These are phyloP conservation scores for Aureobasidium musti DNA, from an alignment of 2,329 filamentous ascomycete species.

Conservation along the genomic window DNA sequence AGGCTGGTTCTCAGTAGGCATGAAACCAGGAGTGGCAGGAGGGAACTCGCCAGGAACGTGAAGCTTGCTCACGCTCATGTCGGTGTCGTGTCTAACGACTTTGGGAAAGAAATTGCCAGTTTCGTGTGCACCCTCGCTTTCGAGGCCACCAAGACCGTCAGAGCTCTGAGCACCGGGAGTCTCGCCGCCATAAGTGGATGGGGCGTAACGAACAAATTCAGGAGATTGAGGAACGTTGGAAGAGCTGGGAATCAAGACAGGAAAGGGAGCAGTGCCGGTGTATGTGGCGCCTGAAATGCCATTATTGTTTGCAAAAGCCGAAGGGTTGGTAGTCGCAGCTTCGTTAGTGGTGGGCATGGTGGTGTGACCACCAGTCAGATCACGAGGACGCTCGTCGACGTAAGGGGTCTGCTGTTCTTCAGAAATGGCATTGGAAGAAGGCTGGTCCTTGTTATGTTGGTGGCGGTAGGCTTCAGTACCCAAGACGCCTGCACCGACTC, in stretches of 20 bases:
- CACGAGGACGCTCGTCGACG: conserved; percentile 12
- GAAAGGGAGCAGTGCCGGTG: conserved; percentile 15
- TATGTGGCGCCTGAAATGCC: conserved; percentile 21
- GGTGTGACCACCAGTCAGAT: conserved; percentile 10
- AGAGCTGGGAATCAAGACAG: conserved; percentile 11
- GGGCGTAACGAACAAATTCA: neutral
- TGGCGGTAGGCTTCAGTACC: conserved; percentile 35
- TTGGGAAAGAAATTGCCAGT: conserved; percentile 54
- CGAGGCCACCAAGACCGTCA: conserved; percentile 37
- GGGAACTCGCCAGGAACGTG: conserved; percentile 67
- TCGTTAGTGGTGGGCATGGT: conserved; percentile 1
- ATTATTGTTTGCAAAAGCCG: conserved; percentile 1
- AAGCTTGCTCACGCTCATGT: conserved; percentile 61
- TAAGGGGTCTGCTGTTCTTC: neutral
- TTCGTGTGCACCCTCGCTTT: conserved; percentile 41
- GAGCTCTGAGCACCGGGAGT: neutral
- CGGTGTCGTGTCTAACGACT: conserved; percentile 50
- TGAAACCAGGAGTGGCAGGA: conserved; percentile 12
- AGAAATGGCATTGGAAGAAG: neutral
- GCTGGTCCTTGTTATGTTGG: conserved; percentile 30
- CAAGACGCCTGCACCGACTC: conserved; percentile 41
- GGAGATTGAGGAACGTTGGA: conserved; percentile 13
- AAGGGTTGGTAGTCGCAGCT: conserved; percentile 3
- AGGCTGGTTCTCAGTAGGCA: neutral
- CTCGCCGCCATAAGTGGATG: neutral